These are phyloP conservation scores for Populus simonii DNA, from an alignment of 345 rosid genomes.

Conservation along the genomic window DNA sequence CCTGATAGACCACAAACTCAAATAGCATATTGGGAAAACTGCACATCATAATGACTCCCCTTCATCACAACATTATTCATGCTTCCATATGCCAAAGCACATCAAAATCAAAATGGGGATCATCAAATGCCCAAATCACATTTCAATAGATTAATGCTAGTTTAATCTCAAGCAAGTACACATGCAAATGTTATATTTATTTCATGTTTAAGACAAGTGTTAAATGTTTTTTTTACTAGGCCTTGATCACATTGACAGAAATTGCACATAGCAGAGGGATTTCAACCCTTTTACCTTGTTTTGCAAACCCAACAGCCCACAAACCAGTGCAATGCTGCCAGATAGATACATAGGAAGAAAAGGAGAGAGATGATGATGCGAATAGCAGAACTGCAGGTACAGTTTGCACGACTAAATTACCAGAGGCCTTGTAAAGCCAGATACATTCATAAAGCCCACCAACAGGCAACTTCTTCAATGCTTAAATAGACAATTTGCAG, in stretches of 20 bases:
- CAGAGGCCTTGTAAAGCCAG: background rate
- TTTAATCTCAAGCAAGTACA: background rate
- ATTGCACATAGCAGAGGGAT: background rate
- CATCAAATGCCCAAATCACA: background rate
- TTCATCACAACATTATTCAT: background rate
- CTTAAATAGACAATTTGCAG: background rate
- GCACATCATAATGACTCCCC: background rate
- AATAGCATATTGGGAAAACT: background rate
- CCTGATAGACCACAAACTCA: background rate
- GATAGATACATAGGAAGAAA: background rate
- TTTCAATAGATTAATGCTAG: background rate
- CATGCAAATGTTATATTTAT: background rate
- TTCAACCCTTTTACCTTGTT: background rate
- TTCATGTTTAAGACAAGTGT: background rate
- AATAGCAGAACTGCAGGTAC: background rate
- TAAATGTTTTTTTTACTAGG: background rate
- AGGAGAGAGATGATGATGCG: background rate
- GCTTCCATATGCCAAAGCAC: background rate
- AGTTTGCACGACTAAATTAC: background rate
- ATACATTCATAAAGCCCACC: background rate
- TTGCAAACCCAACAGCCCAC: background rate
- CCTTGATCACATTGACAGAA: background rate
- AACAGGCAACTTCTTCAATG: background rate
- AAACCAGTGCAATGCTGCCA: background rate
- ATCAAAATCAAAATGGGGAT: background rate